phyloP scores from a whole-genome alignment of 257 asterid genomes.

The Hygrophila difformis region DNA sequence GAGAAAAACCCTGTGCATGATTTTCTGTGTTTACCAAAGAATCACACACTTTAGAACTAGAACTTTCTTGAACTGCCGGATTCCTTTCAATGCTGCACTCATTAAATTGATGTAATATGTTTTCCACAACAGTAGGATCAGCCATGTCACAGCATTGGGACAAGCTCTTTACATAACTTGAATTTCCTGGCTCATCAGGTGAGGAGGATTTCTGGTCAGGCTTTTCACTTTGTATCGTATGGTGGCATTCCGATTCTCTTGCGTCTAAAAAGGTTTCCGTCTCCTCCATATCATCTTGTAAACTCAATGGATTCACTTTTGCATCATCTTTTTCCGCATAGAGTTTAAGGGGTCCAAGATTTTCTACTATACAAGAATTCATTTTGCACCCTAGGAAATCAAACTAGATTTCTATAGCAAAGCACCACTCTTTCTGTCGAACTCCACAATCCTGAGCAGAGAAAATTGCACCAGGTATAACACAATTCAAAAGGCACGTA shows the following conservation, averaged over 20 bases:
- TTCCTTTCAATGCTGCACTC: slow-evolving; percentile 19
- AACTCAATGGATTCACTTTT: slow-evolving; percentile 14
- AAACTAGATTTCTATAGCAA: slow-evolving; percentile 15
- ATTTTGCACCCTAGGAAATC: slow-evolving; percentile 15
- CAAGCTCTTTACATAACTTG: slow-evolving; percentile 4
- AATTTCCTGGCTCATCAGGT: slow-evolving; percentile 11
- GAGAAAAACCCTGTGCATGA: slow-evolving; percentile 12
- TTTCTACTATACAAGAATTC: slow-evolving; percentile 22
- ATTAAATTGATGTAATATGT: slow-evolving; percentile 7
- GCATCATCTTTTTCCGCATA: slow-evolving; percentile 26
- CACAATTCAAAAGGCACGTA: neutral
- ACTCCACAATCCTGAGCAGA: slow-evolving; percentile 20
- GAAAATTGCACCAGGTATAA: slow-evolving; percentile 12
- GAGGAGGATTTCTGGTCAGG: slow-evolving; percentile 11
- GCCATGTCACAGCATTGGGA: slow-evolving; percentile 3
- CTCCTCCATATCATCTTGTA: slow-evolving; percentile 13
- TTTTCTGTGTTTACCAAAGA: slow-evolving; percentile 18
- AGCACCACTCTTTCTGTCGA: slow-evolving; percentile 1
- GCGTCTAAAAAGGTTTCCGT: too few relatives aligned
- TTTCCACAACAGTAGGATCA: slow-evolving; percentile 11
- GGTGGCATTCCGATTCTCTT: neutral
- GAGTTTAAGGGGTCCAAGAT: slow-evolving; percentile 17
- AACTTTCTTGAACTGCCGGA: slow-evolving; percentile 11
- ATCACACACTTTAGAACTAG: slow-evolving; percentile 14
- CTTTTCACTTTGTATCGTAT: slow-evolving; percentile 20